Percentiles rank a stretch among this genome's conserved stretches.
phyloP scores from a whole-genome alignment of 2,329 filamentous ascomycete species.

The Orbilia oligospora region DNA sequence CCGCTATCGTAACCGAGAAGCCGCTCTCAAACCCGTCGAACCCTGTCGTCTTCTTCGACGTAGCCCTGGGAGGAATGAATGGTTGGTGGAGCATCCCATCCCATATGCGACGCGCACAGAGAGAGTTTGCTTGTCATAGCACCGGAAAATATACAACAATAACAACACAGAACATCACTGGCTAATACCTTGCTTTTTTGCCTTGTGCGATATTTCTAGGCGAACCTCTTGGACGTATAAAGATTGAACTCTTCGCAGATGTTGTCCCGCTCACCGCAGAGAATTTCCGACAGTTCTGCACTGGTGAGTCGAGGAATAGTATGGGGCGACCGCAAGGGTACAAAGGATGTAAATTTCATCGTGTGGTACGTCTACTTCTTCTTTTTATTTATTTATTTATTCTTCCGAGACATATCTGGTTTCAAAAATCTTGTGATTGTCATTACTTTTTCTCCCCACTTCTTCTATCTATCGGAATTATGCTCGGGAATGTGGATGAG shows the following conservation, averaged over 20 bases:
- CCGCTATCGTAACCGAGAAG: slow-evolving; percentile 51
- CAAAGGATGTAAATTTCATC: slow-evolving; percentile 94
- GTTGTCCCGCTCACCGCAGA: slow-evolving; percentile 89
- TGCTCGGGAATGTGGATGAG: slow-evolving; percentile 17
- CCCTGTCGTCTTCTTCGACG: slow-evolving; percentile 78
- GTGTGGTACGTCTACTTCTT: slow-evolving; percentile 77
- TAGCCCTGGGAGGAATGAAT: slow-evolving; percentile 80
- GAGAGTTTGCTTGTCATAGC: slow-evolving; percentile 2
- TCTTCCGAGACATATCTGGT: background rate
- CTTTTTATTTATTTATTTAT: background rate
- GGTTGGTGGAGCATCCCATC: slow-evolving; percentile 51
- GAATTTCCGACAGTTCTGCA: slow-evolving; percentile 98
- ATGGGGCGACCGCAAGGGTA: slow-evolving; percentile 88
- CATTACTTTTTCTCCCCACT: background rate
- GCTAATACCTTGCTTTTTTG: background rate
- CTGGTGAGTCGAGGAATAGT: slow-evolving; percentile 86
- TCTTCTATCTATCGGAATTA: slow-evolving; percentile 9
- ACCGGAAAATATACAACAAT: slow-evolving; percentile 44
- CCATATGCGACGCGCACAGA: background rate
- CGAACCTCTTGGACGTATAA: slow-evolving; percentile 86
- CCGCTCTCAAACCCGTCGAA: slow-evolving; percentile 50
- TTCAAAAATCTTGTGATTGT: slow-evolving; percentile 32
- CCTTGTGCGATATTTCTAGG: slow-evolving; percentile 71
- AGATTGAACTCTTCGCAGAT: slow-evolving; percentile 90
- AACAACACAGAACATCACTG: slow-evolving; percentile 44